Evolutionary conservation across 257 asterid species (phyloP).

Genomic region (Ballota nigra): DNA sequence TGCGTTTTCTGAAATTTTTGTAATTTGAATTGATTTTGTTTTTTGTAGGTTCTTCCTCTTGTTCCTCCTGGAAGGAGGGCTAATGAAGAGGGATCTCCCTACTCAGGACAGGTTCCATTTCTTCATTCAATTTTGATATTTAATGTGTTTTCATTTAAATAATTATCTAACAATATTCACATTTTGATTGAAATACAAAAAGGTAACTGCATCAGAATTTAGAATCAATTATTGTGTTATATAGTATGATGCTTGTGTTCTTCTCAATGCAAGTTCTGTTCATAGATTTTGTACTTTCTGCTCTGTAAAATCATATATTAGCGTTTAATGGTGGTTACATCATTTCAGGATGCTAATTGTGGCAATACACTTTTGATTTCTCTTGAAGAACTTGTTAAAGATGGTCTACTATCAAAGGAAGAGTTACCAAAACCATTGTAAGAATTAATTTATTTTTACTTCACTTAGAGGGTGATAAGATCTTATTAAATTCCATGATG

Average conservation of each 20-base stretch:
- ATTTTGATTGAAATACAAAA: background rate
- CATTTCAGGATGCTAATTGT: conserved; percentile 93
- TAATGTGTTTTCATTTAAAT: background rate
- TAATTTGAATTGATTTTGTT: background rate
- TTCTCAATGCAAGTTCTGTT: background rate
- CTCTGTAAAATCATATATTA: background rate
- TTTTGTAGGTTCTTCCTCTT: conserved; percentile 90
- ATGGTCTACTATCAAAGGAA: conserved; percentile 69
- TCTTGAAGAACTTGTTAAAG: conserved; percentile 87
- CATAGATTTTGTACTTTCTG: background rate
- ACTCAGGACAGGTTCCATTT: conserved; percentile 82
- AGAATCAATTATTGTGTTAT: background rate
- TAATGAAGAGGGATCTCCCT: conserved; percentile 91
- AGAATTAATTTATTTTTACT: conserved; percentile 26
- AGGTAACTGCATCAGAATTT: background rate
- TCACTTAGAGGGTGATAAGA: background rate
- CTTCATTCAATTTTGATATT: background rate
- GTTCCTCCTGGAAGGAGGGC: conserved; percentile 97
- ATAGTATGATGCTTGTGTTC: conserved; percentile 8
- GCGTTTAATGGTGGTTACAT: conserved; percentile 1
- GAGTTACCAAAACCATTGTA: conserved; percentile 94
- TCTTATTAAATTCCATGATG: background rate
- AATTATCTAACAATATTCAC: background rate
- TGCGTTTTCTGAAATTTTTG: background rate
- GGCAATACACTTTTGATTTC: conserved; percentile 92